Conservation (phyloP, 2,329 filamentous ascomycete species). For the Dactylonectria estremocensis region DNA sequence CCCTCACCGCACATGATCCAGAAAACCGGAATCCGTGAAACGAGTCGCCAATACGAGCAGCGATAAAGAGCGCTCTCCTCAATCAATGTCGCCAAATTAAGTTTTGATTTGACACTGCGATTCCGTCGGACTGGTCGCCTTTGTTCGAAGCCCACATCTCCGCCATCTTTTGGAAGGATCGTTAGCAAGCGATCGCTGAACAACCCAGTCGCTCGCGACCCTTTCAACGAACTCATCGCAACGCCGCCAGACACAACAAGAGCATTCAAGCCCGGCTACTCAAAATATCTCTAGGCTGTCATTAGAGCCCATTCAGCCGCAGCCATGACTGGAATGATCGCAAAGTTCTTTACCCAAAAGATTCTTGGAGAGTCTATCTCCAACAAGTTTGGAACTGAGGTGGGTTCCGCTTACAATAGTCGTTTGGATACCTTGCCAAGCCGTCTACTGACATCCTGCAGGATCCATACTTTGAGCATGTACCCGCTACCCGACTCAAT, state of each 20-base stretch:
- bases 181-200: slow-evolving; percentile 35
- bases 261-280: slow-evolving; percentile 1
- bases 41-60: slow-evolving; percentile 10
- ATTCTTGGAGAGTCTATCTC: slow-evolving; percentile 69
- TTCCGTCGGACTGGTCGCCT: slow-evolving; percentile 29
- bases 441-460: slow-evolving; percentile 58
- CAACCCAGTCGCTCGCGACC: slow-evolving; percentile 38
- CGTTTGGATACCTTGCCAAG: slow-evolving; percentile 4
- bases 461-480: slow-evolving; percentile 92
- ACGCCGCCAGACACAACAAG: slow-evolving; percentile 31
- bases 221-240: slow-evolving; percentile 13
- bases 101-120: slow-evolving; percentile 18
- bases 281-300: background rate
- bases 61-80: slow-evolving; percentile 21
- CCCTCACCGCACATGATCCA: slow-evolving; percentile 27
- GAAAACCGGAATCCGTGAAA: slow-evolving; percentile 26
- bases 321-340: slow-evolving; percentile 67
- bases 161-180: slow-evolving; percentile 47
- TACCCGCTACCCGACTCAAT: slow-evolving; percentile 80
- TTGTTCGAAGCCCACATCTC: slow-evolving; percentile 30
- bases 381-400: slow-evolving; percentile 73
- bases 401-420: slow-evolving; percentile 47
- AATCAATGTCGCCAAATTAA: slow-evolving; percentile 12
- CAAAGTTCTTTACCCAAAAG: slow-evolving; percentile 70
- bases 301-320: background rate